These are phyloP conservation scores for Fragilariopsis cylindrus DNA, from an alignment of 108 stramenopile genomes.

Conservation along the genomic window DNA sequence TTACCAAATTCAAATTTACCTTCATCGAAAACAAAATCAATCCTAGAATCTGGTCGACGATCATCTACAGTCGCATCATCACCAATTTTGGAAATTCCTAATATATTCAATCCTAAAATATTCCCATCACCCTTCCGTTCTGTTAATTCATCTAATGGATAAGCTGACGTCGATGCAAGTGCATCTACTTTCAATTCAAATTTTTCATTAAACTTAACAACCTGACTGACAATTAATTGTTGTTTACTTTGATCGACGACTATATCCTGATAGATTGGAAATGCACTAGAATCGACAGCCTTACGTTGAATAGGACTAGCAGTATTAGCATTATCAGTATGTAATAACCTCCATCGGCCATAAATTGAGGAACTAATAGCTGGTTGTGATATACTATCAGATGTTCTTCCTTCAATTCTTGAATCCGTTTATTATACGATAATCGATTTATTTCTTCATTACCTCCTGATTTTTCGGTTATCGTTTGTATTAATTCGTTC, in stretches of 20 bases:
- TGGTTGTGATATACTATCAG: conserved; percentile 50
- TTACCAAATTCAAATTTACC: conserved; percentile 68
- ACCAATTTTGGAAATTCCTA: conserved; percentile 77
- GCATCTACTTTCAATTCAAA: conserved; percentile 73
- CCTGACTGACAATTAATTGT: conserved; percentile 70
- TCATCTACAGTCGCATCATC: conserved; percentile 74
- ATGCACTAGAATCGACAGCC: conserved; percentile 76
- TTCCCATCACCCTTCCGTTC: conserved; percentile 69
- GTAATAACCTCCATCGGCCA: conserved; percentile 76
- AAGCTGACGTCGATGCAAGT: conserved; percentile 75
- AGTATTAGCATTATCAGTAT: conserved; percentile 82
- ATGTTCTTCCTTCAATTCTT: conserved; percentile 40
- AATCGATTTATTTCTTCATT: conserved; percentile 46
- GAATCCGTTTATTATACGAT: conserved; percentile 61
- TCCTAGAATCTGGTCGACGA: conserved; percentile 66
- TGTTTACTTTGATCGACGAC: conserved; percentile 42
- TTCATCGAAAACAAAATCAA: conserved; percentile 87
- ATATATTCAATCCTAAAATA: conserved; percentile 74
- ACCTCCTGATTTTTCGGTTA: conserved; percentile 7
- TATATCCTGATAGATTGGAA: conserved; percentile 87
- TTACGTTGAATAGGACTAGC: conserved; percentile 84
- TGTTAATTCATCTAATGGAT: conserved; percentile 78
- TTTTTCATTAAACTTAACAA: conserved; percentile 73
- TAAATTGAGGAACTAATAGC: conserved; percentile 72
- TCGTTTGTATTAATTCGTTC: conserved; percentile 33